phyloP scores from a whole-genome alignment of 768 basidiomycete genomes.

The Mrakia blollopis region DNA sequence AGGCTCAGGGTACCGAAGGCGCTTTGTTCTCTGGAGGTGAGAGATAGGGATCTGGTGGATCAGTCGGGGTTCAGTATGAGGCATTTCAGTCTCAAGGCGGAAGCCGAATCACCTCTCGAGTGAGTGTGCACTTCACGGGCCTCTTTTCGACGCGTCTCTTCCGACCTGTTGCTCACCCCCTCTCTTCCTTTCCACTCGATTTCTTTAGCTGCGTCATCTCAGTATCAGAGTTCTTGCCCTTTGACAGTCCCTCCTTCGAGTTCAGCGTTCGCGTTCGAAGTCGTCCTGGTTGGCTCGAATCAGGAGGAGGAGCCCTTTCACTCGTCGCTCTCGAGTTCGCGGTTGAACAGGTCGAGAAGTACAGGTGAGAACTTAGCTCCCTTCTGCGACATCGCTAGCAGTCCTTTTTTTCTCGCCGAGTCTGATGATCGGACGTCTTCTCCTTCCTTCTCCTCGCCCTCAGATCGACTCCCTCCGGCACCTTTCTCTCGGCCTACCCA shows the following conservation, averaged over 20 bases:
- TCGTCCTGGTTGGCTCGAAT: not conserved
- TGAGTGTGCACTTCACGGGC: not conserved
- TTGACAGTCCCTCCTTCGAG: conserved; percentile 3
- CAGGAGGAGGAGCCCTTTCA: not conserved
- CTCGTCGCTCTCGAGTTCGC: conserved; percentile 7
- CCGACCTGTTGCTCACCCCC: not conserved
- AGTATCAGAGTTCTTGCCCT: conserved; percentile 3
- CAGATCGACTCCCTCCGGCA: conserved; percentile 3
- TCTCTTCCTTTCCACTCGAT: not conserved
- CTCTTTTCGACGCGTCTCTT: not conserved
- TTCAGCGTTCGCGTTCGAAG: conserved; percentile 2
- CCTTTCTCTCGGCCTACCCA: not conserved
- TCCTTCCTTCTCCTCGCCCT: not conserved
- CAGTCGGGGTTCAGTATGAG: not conserved
- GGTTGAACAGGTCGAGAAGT: conserved; percentile 13
- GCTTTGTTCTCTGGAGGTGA: not conserved
- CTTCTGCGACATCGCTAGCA: not conserved
- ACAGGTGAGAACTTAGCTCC: not conserved
- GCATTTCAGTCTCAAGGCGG: not conserved
- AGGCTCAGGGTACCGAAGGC: conserved; percentile 8
- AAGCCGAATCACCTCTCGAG: not conserved
- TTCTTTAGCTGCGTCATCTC: conserved; percentile 5
- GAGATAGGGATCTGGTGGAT: conserved; percentile 6
- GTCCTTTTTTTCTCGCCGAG: not conserved
- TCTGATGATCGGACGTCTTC: too few relatives aligned